A percentile compares a stretch with the other conserved stretches of the same genome.
Evolutionary conservation across 768 basidiomycete genomes (phyloP).

Genomic region (Chlorophyllum brunneum): DNA sequence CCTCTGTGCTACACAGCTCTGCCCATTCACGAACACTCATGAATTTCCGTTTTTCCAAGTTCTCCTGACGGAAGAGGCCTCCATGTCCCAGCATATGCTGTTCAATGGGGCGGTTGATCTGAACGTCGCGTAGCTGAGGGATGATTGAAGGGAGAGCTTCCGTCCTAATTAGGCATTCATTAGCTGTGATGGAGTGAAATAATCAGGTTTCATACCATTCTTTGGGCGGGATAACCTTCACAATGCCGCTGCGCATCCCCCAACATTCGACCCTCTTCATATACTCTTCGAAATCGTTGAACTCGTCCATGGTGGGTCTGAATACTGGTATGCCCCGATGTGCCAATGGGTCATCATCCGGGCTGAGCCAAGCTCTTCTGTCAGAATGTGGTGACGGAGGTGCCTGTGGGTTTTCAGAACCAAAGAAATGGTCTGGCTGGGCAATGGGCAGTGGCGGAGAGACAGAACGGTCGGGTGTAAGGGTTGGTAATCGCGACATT

Average conservation of each 20-base stretch:
- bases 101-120: constrained; percentile 88
- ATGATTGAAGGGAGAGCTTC: constrained; percentile 68
- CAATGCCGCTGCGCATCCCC: constrained; percentile 88
- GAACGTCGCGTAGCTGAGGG: constrained; percentile 67
- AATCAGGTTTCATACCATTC: constrained; percentile 68
- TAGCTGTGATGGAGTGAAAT: constrained; percentile 17
- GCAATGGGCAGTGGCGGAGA: constrained; percentile 45
- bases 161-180: constrained; percentile 44
- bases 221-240: constrained; percentile 92
- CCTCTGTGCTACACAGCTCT: constrained; percentile 69
- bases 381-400: constrained; percentile 64
- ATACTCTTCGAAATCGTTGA: constrained; percentile 87
- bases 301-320: constrained; percentile 90
- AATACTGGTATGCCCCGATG: constrained; percentile 95
- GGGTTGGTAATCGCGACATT: constrained; percentile 35
- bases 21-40: constrained; percentile 90
- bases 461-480: constrained; percentile 50
- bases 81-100: constrained; percentile 86
- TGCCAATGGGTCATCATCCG: constrained; percentile 76
- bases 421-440: constrained; percentile 86
- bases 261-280: constrained; percentile 85
- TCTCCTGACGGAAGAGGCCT: constrained; percentile 87
- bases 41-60: constrained; percentile 80
- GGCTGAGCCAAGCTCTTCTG: constrained; percentile 64
- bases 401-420: constrained; percentile 41